phyloP scores from a whole-genome alignment of 176 grass and related monocot species.

The Secale cereale region DNA sequence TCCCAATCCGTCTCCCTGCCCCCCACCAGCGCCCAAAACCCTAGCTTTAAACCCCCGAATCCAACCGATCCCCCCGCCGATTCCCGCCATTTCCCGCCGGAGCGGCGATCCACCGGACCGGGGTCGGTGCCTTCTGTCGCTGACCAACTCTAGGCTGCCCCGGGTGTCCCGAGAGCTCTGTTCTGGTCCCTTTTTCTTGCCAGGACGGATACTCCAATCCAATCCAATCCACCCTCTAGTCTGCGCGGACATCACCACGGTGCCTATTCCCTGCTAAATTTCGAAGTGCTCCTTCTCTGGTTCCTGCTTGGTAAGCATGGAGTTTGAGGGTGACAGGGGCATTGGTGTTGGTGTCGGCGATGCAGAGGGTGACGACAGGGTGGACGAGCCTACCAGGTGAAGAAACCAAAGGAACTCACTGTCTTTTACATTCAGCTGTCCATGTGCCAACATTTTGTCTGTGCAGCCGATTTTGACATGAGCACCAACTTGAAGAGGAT shows the following conservation, averaged over 20 bases:
- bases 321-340: slow-evolving; percentile 48
- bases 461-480: background rate
- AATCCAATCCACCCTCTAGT: background rate
- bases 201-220: background rate
- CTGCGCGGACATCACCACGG: background rate
- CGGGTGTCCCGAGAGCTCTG: background rate
- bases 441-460: background rate
- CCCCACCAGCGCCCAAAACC: background rate
- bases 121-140: background rate
- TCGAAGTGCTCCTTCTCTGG: background rate
- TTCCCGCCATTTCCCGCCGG: slow-evolving; percentile 25
- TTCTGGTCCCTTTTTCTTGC: background rate
- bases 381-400: slow-evolving; percentile 56
- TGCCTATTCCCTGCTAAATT: background rate
- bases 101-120: background rate
- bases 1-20: slow-evolving; percentile 1
- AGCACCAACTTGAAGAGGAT: background rate
- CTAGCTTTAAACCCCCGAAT: slow-evolving; percentile 19
- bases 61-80: background rate
- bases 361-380: slow-evolving; percentile 32
- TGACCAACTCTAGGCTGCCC: background rate
- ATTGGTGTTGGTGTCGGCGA: slow-evolving; percentile 1
- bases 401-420: background rate
- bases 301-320: slow-evolving; percentile 25
- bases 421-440: background rate